These are phyloP conservation scores for Tetrahymena borealis DNA, from an alignment of 73 alveolate genomes.

Conservation along the genomic window DNA sequence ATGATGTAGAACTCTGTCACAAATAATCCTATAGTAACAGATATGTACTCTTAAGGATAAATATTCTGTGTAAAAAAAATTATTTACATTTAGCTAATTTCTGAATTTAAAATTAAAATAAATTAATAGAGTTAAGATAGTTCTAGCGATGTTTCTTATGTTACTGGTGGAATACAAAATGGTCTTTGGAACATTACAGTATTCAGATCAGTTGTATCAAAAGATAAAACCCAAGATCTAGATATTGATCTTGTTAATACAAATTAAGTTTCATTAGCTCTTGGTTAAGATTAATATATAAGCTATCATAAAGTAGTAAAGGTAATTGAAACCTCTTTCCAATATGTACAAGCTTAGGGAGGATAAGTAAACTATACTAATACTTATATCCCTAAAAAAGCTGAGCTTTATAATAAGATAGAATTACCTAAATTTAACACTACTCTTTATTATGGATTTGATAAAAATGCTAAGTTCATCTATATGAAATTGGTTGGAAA, in stretches of 20 bases:
- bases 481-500: not conserved
- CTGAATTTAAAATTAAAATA: not conserved
- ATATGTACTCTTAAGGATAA: not conserved
- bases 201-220: not conserved
- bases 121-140: not conserved
- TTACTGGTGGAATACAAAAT: not conserved
- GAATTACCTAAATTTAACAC: not conserved
- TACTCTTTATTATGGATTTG: not conserved
- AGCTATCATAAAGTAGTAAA: not conserved
- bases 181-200: not conserved
- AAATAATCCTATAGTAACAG: not conserved
- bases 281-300: not conserved
- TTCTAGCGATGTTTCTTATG: not conserved
- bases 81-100: not conserved
- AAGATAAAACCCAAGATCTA: not conserved
- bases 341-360: not conserved
- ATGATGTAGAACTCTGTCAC: not conserved
- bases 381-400: not conserved
- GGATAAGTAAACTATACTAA: not conserved
- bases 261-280: not conserved
- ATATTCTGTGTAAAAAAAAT: not conserved
- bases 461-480: not conserved
- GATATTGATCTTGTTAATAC: not conserved
- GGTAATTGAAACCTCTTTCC: not conserved
- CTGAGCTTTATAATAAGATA: not conserved